Base-by-base conservation (phyloP, 331 rosid genomes). In the Quercus lobata region DNA sequence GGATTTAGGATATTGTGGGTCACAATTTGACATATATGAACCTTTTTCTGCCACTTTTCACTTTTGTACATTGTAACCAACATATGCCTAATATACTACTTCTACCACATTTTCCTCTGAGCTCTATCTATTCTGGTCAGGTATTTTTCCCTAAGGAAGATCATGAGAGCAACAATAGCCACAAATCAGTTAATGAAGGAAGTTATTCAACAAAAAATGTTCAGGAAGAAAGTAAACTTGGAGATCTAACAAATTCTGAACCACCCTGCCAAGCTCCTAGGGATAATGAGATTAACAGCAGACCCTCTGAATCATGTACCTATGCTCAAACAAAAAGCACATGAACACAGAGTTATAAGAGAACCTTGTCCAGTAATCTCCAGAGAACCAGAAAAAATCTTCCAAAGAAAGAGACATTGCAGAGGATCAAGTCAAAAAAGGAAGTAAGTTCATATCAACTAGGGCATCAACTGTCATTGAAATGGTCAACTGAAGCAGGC, bases 401-500 rank as follows among this genome's bases (percentile, higher is more conserved):
- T n/a, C 78, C 82, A 0, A 56, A 37, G 44, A 72, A 65, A 19
- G 78, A 76, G 44, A 55, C 72, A 72, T 73, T 71, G 65, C 58
- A 76, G 35, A 77, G 79, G 58, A 82, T 82, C 62, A 65, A 82
- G 29, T 61, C 82, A 65, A 82, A 56, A 73, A 76, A 65, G 57
- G 71, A 72, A 72, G 78, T 57, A 37, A 72, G 69, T 11, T 82
- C 81, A 49, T 77, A 73, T 57, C 82, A 77, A 71, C 34, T 82
- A 37, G 71, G 71, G 1, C 34, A 73, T 41, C 72, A 53, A 27
- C 70, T 76, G 3, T 62, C 77, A 37, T 25, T 65, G 35, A 62
- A 72, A 35, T 82, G 85, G 74, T 82, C 78, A 61, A 76, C 75
- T 4, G 78, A 75, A 58, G 81, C 78, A 4, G 85, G 78, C 58